These are phyloP conservation scores for Candida easanensis DNA, from an alignment of 805 yeast species.

Conservation along the genomic window DNA sequence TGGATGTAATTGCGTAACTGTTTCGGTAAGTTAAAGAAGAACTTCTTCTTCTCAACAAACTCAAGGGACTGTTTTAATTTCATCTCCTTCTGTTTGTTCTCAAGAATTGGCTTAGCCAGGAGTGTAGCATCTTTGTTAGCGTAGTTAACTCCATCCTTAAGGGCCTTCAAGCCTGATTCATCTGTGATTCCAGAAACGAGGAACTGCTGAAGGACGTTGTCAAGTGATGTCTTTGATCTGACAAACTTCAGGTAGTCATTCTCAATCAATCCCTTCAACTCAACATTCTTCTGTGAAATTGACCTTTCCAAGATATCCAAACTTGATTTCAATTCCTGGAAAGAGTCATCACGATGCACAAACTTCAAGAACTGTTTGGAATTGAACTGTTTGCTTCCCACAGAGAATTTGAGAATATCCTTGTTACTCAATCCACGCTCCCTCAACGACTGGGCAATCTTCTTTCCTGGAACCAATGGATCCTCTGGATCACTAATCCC, in stretches of 20 bases:
- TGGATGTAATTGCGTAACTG: slow-evolving; percentile 40
- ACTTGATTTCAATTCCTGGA: slow-evolving; percentile 45
- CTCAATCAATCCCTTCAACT: slow-evolving; percentile 50
- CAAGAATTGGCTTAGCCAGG: slow-evolving; percentile 57
- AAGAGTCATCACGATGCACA: slow-evolving; percentile 54
- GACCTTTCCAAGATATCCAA: slow-evolving; percentile 47
- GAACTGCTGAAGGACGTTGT: slow-evolving; percentile 55
- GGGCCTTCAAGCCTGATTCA: slow-evolving; percentile 30
- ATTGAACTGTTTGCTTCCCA: slow-evolving; percentile 57
- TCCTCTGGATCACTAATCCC: slow-evolving; percentile 41
- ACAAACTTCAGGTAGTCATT: slow-evolving; percentile 64
- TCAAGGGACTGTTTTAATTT: slow-evolving; percentile 48
- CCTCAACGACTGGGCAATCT: slow-evolving; percentile 40
- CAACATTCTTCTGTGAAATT: slow-evolving; percentile 47
- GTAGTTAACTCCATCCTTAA: slow-evolving; percentile 41
- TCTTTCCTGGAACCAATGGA: slow-evolving; percentile 53
- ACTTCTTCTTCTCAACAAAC: slow-evolving; percentile 49
- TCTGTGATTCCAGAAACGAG: slow-evolving; percentile 33
- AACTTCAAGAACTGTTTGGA: slow-evolving; percentile 53
- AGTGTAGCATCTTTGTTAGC: slow-evolving; percentile 52
- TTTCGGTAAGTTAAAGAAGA: slow-evolving; percentile 57
- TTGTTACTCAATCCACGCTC: slow-evolving; percentile 37
- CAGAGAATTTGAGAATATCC: slow-evolving; percentile 44
- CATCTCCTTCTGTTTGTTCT: slow-evolving; percentile 44
- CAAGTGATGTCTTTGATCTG: slow-evolving; percentile 60